A percentile compares a stretch with the other conserved stretches of the same genome.
phyloP scores from a whole-genome alignment of 2,329 filamentous ascomycete genomes.

The Xylariaceae sp. region DNA sequence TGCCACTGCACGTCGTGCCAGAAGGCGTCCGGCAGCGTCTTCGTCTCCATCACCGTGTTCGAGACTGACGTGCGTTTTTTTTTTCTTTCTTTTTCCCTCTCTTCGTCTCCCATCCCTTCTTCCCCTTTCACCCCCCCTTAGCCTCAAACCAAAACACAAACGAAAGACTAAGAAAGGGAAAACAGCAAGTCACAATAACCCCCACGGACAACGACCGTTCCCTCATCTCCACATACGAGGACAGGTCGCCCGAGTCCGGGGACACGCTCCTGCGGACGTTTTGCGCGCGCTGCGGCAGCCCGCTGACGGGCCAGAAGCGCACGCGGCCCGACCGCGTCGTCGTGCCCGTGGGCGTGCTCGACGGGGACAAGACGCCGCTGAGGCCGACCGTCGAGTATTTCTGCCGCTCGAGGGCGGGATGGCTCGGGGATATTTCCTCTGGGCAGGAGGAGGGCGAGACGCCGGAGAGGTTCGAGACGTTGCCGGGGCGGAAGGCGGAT shows the following conservation, averaged over 20 bases:
- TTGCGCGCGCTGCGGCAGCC: constrained; percentile 22
- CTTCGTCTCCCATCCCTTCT: not conserved
- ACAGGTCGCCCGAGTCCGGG: constrained; percentile 18
- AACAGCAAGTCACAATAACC: constrained; percentile 20
- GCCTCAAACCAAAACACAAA: not conserved
- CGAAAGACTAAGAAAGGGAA: not conserved
- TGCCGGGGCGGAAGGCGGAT: not conserved
- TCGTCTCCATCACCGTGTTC: constrained; percentile 17
- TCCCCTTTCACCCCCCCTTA: not conserved
- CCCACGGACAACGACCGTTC: no score
- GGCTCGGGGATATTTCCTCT: constrained; percentile 15
- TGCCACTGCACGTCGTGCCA: constrained; percentile 27
- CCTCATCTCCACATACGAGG: constrained; percentile 15
- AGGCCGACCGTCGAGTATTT: constrained; percentile 16
- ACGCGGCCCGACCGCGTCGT: not conserved
- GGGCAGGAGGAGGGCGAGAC: no score
- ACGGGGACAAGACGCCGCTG: constrained; percentile 17
- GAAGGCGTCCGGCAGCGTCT: constrained; percentile 17
- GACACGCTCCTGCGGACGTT: constrained; percentile 17
- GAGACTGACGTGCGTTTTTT: constrained; percentile 16
- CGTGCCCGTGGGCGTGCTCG: constrained; percentile 22
- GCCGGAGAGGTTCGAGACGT: no score
- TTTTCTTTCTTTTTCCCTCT: no score
- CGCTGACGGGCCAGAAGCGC: constrained; percentile 2
- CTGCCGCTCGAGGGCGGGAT: constrained; percentile 10